Conservation (phyloP, 768 basidiomycete species). For the Tephrocybe sp. region DNA sequence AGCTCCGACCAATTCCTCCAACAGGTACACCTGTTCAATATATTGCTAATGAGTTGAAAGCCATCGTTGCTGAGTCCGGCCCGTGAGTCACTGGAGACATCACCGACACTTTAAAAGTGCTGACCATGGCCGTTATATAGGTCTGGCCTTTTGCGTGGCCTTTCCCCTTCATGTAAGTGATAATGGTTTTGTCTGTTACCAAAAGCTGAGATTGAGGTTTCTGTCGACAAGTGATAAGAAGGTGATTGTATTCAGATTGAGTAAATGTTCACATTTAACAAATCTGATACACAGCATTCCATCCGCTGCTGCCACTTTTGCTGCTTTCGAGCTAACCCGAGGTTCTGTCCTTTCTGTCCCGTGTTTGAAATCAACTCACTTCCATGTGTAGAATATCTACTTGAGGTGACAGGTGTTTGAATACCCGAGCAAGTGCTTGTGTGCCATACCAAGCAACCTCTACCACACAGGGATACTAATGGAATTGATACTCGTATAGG, state of each 20-base stretch:
- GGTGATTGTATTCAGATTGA: too few relatives aligned
- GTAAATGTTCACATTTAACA: too few relatives aligned
- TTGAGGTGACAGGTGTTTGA: slow-evolving; percentile 33
- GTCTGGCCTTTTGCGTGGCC: slow-evolving; percentile 65
- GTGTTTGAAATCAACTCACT: neutral
- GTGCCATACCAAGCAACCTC: too few relatives aligned
- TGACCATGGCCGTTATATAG: slow-evolving; percentile 26
- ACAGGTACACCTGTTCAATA: slow-evolving; percentile 72
- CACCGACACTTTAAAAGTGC: neutral
- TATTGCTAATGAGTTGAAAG: slow-evolving; percentile 65
- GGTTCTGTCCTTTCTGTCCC: slow-evolving; percentile 37
- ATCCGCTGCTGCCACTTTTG: slow-evolving; percentile 87
- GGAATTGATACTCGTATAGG: too few relatives aligned
- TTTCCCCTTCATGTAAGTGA: slow-evolving; percentile 72
- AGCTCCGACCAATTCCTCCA: slow-evolving; percentile 74
- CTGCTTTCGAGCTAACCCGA: slow-evolving; percentile 82
- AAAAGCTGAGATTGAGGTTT: neutral
- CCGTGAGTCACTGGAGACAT: slow-evolving; percentile 43
- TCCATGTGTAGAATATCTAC: slow-evolving; percentile 32
- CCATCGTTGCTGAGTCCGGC: slow-evolving; percentile 70
- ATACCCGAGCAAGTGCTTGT: neutral
- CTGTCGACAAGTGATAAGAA: slow-evolving; percentile 52
- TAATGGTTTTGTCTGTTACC: neutral
- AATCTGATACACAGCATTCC: slow-evolving; percentile 81
- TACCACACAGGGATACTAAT: too few relatives aligned